Evolutionary conservation across 805 yeast genomes (phyloP).

Genomic region (Lipomyces starkeyi): DNA sequence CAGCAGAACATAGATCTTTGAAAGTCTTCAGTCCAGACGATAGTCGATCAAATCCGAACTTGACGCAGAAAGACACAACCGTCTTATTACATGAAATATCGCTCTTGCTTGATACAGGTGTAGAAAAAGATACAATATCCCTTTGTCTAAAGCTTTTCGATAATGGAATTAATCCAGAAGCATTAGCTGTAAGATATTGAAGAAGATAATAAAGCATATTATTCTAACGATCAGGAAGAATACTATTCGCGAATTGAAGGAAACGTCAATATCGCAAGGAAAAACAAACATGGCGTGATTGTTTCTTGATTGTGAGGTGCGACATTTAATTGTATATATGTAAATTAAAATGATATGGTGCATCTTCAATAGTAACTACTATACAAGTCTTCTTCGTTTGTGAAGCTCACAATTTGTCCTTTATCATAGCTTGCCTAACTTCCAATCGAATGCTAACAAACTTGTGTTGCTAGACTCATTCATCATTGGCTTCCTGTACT

Average conservation of each 20-base stretch:
- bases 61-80: constrained; percentile 1
- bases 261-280: constrained; percentile 17
- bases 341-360: neutral
- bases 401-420: neutral
- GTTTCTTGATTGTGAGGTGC: neutral
- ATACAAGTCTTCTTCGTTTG: neutral
- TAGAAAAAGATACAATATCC: constrained; percentile 40
- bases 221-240: constrained; percentile 14
- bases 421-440: neutral
- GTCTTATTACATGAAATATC: constrained; percentile 42
- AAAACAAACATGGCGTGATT: neutral
- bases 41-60: neutral
- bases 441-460: constrained; percentile 17
- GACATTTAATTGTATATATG: neutral
- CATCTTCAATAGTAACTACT: neutral
- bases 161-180: constrained; percentile 46
- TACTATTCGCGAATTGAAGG: constrained; percentile 11
- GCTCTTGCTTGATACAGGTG: constrained; percentile 43
- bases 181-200: constrained; percentile 40
- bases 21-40: neutral
- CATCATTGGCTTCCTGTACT: constrained; percentile 8
- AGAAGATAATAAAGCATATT: too few species aligned
- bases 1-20: neutral
- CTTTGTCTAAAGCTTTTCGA: constrained; percentile 41
- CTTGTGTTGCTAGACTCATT: constrained; percentile 12